Evolutionary conservation across 2,329 filamentous ascomycete genomes (phyloP).

Genomic region (Ophiostoma sp.): DNA sequence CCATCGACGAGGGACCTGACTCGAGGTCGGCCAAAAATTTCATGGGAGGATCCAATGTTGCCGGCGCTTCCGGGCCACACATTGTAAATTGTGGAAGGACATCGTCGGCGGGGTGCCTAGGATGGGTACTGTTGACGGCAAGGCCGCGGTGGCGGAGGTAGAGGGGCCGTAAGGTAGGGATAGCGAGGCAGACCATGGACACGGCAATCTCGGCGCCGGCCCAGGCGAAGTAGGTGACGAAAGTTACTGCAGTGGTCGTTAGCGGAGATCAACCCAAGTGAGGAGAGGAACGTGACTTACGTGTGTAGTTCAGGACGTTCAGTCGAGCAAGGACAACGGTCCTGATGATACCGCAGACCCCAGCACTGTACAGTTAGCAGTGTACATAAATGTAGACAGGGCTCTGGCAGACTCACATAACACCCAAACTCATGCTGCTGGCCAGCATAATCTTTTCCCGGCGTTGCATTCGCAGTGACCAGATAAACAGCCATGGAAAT

Average conservation of each 20-base stretch:
- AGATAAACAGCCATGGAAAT: constrained; percentile 48
- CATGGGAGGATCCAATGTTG: neutral
- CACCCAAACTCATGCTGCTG: constrained; percentile 40
- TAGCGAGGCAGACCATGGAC: constrained; percentile 44
- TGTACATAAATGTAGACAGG: neutral
- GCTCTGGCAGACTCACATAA: constrained; percentile 20
- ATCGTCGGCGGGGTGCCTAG: constrained; percentile 70
- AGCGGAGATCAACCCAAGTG: neutral
- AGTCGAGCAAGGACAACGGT: constrained; percentile 35
- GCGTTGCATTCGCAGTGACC: constrained; percentile 47
- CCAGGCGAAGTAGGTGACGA: constrained; percentile 34
- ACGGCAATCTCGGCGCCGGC: constrained; percentile 43
- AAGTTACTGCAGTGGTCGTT: constrained; percentile 24
- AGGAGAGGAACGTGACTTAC: constrained; percentile 33
- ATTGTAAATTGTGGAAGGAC: constrained; percentile 40
- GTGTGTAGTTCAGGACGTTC: constrained; percentile 35
- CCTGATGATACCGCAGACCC: constrained; percentile 35
- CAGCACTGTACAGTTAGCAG: constrained; percentile 30
- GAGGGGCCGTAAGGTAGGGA: constrained; percentile 43
- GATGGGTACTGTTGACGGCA: constrained; percentile 32
- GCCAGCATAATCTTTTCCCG: constrained; percentile 48
- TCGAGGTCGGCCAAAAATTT: neutral
- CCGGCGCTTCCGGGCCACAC: constrained; percentile 58
- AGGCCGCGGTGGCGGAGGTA: constrained; percentile 45
- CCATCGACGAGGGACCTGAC: neutral